Evolutionary conservation across 1,284 basidiomycete species (phyloP).

Genomic region (Ustilago loliicola): DNA sequence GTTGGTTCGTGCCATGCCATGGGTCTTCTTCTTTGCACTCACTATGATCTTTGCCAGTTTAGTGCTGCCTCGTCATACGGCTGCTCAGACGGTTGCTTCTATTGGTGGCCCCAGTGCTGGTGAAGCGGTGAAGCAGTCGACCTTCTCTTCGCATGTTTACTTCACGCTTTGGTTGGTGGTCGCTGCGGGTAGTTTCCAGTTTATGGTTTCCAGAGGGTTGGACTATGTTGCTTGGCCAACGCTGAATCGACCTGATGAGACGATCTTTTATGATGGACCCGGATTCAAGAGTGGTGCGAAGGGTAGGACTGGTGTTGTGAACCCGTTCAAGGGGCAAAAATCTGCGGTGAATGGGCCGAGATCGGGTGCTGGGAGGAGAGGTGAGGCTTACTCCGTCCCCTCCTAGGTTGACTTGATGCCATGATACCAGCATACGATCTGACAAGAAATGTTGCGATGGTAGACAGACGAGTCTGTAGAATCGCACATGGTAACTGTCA

Average conservation of each 20-base stretch:
- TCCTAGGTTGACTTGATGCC: constrained; percentile 1
- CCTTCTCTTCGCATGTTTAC: constrained; percentile 22
- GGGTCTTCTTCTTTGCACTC: constrained; percentile 80
- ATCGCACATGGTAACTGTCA: too few species aligned
- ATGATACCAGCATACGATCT: too few species aligned
- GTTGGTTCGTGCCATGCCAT: constrained; percentile 86
- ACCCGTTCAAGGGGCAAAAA: constrained; percentile 29
- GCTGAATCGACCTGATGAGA: constrained; percentile 63
- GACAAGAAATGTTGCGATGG: too few species aligned
- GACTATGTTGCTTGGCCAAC: constrained; percentile 69
- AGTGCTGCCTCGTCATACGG: constrained; percentile 51
- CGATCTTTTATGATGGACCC: constrained; percentile 67
- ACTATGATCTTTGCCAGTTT: constrained; percentile 77
- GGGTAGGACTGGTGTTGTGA: constrained; percentile 52
- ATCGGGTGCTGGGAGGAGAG: constrained; percentile 31
- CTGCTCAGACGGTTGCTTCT: constrained; percentile 24
- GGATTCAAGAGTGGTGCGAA: constrained; percentile 62
- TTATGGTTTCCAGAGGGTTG: constrained; percentile 64
- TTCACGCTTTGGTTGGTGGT: constrained; percentile 59
- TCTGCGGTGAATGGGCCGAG: constrained; percentile 4
- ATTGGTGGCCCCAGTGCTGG: constrained; percentile 18
- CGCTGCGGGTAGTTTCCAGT: constrained; percentile 43
- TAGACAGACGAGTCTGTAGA: neutral
- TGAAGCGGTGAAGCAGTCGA: constrained; percentile 15
- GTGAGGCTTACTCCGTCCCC: constrained; percentile 36